Evolutionary conservation across 441 rosid genomes (phyloP).

Genomic region (Erodium moschatum): DNA sequence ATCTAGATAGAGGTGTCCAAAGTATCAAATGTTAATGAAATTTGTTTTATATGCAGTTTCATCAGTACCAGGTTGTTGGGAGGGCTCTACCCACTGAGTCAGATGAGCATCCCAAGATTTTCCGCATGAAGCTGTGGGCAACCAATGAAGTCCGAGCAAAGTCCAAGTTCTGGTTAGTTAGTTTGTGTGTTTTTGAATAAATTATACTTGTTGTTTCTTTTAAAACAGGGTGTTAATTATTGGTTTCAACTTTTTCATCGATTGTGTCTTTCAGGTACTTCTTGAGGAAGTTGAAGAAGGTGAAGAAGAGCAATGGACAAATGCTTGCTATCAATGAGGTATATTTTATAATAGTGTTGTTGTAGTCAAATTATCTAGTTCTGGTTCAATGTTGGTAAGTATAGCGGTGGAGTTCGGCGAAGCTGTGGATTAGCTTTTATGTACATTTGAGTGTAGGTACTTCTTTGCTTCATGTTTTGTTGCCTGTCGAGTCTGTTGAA

Average conservation of each 20-base stretch:
- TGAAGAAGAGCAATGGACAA: slow-evolving; percentile 33
- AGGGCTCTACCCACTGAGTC: slow-evolving; percentile 28
- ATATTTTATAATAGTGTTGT: not conserved
- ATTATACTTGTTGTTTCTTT: not conserved
- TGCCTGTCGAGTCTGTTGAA: too few relatives aligned
- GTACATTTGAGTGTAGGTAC: not conserved
- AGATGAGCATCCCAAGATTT: slow-evolving; percentile 31
- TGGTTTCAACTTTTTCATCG: not conserved
- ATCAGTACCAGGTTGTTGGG: slow-evolving; percentile 33
- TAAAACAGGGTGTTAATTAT: not conserved
- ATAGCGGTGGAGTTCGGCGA: too few relatives aligned
- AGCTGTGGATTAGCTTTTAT: too few relatives aligned
- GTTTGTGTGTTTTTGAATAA: not conserved
- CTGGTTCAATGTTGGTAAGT: too few relatives aligned
- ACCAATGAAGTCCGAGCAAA: slow-evolving; percentile 30
- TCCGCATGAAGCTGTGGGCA: slow-evolving; percentile 34
- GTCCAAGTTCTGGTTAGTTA: slow-evolving; percentile 30
- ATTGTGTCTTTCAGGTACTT: slow-evolving; percentile 23
- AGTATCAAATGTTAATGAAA: not conserved
- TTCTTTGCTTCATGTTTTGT: too few relatives aligned
- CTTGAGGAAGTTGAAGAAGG: slow-evolving; percentile 32
- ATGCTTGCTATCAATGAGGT: slow-evolving; percentile 32
- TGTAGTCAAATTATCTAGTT: not conserved
- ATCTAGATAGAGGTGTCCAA: not conserved
- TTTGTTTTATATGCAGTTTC: slow-evolving; percentile 22